A percentile compares a stretch with the other conserved stretches of the same genome.
These are phyloP conservation scores for Skeletonema marinoi DNA, from an alignment of 108 stramenopile genomes.

Conservation along the genomic window DNA sequence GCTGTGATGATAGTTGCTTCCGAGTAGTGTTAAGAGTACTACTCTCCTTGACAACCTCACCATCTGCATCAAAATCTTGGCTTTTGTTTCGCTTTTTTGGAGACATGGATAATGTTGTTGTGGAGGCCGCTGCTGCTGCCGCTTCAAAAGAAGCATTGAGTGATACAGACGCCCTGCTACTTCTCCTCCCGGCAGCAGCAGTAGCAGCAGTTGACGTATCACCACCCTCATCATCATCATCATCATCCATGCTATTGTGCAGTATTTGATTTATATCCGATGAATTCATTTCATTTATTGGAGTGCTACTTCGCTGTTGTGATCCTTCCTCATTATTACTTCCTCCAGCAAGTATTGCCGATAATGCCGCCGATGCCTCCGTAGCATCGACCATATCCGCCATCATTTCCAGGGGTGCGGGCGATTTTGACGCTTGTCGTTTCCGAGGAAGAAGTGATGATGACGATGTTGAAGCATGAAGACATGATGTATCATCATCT, in stretches of 20 bases:
- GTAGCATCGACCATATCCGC: not conserved
- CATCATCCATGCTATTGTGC: not conserved
- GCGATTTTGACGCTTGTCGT: constrained; percentile 17
- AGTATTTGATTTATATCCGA: not conserved
- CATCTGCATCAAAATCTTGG: not conserved
- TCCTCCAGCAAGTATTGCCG: not conserved
- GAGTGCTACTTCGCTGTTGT: not conserved
- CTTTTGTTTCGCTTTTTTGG: not conserved
- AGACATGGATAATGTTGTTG: not conserved
- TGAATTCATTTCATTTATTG: not conserved
- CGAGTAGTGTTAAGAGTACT: not conserved
- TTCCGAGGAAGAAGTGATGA: constrained; percentile 7
- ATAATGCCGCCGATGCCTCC: not conserved
- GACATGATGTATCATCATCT: not conserved
- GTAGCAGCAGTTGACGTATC: not conserved
- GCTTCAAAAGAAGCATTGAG: not conserved
- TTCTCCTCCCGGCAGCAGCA: not conserved
- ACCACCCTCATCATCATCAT: not conserved
- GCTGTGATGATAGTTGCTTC: not conserved
- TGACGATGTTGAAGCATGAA: not conserved
- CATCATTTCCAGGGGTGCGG: constrained; percentile 5
- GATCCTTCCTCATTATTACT: not conserved
- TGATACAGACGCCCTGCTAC: not conserved
- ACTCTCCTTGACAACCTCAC: not conserved
- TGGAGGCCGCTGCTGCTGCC: not conserved